These are phyloP conservation scores for Phalaenopsis hybrid DNA, from an alignment of 116 monocot genomes.

Conservation along the genomic window DNA sequence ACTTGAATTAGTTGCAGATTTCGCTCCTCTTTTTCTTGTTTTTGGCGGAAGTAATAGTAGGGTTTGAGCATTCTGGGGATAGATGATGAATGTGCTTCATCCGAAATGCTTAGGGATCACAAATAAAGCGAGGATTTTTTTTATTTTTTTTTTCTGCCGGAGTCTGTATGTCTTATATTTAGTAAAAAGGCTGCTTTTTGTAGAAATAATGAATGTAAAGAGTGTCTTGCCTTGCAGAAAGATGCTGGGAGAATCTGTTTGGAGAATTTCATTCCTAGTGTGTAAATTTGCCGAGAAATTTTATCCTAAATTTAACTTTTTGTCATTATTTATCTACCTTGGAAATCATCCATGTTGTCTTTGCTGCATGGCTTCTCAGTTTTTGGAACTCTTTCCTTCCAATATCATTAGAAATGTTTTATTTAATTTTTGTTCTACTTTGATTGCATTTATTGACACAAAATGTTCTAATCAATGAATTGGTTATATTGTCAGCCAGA, in stretches of 20 bases:
- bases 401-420: neutral
- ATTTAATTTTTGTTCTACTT: neutral
- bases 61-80: neutral
- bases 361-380: neutral
- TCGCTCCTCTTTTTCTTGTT: too few relatives aligned
- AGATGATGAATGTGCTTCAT: neutral
- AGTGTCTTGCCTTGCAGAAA: neutral
- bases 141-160: neutral
- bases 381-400: neutral
- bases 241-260: neutral
- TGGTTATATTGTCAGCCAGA: too few relatives aligned
- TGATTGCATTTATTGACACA: neutral
- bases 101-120: neutral
- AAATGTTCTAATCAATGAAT: neutral
- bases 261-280: neutral
- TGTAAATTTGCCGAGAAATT: neutral
- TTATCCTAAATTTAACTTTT: neutral
- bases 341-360: neutral
- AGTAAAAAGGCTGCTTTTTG: neutral
- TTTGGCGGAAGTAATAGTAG: neutral
- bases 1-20: too few relatives aligned
- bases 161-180: neutral
- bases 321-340: neutral
- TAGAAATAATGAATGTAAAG: neutral
- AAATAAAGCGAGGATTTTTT: neutral